These are phyloP conservation scores for Elaphomyces granulatus DNA, from an alignment of 495 filamentous ascomycete species.

Conservation along the genomic window DNA sequence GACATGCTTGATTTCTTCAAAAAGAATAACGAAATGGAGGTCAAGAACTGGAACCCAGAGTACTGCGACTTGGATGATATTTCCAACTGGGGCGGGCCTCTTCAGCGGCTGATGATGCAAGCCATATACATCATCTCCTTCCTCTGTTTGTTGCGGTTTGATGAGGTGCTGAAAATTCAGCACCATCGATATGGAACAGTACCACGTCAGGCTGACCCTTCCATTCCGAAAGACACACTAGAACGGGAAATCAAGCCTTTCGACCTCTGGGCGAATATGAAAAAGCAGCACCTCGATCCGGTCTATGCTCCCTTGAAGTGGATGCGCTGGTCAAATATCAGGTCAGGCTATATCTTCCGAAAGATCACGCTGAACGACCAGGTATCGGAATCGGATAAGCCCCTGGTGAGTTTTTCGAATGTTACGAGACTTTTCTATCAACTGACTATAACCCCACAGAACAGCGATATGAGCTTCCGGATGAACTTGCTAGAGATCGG, in stretches of 20 bases:
- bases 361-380: background rate
- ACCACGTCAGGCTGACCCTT: background rate
- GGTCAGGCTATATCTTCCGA: background rate
- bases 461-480: background rate
- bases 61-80: background rate
- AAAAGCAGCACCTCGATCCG: too few species aligned
- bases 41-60: background rate
- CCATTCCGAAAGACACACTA: too few species aligned
- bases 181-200: too few species aligned
- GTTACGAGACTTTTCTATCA: background rate
- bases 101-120: background rate
- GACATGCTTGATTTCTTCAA: too few species aligned
- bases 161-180: background rate
- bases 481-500: background rate
- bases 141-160: background rate
- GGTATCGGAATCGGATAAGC: background rate
- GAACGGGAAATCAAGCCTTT: background rate
- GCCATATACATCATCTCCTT: background rate
- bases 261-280: background rate
- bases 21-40: background rate
- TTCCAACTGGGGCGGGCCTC: background rate
- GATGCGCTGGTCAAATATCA: background rate
- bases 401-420: background rate
- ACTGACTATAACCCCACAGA: background rate
- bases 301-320: background rate